Conservation (phyloP, 768 basidiomycete species). For the Lactifluus echinatus region DNA sequence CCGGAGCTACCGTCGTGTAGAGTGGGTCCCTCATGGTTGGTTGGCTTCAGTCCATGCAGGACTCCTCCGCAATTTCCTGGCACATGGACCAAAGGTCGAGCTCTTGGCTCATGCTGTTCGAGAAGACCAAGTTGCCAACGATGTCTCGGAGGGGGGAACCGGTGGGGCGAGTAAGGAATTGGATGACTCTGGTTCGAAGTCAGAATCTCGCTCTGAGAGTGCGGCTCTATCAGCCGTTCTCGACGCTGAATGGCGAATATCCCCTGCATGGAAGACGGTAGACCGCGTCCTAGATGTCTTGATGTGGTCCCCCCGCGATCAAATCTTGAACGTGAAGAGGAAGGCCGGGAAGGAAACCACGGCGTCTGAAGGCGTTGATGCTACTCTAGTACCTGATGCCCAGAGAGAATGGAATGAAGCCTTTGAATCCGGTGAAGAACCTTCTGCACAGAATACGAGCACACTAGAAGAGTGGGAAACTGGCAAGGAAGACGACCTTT, state of each 20-base stretch:
- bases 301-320: slow-evolving; percentile 44
- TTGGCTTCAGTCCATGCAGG: slow-evolving; percentile 53
- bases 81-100: slow-evolving; percentile 56
- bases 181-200: slow-evolving; percentile 7
- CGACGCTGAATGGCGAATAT: slow-evolving; percentile 69
- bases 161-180: slow-evolving; percentile 27
- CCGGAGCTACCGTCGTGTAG: slow-evolving; percentile 65
- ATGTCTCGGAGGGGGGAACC: slow-evolving; percentile 32
- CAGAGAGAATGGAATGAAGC: slow-evolving; percentile 29
- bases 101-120: slow-evolving; percentile 43
- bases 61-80: slow-evolving; percentile 73
- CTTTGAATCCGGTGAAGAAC: slow-evolving; percentile 56
- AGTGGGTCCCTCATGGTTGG: slow-evolving; percentile 96
- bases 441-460: slow-evolving; percentile 43
- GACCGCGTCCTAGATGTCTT: slow-evolving; percentile 84
- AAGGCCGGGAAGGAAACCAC: slow-evolving; percentile 23
- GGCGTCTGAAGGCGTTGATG: slow-evolving; percentile 25
- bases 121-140: slow-evolving; percentile 26
- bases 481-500: slow-evolving; percentile 34
- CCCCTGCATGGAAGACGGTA: slow-evolving; percentile 77
- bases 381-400: slow-evolving; percentile 27
- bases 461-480: slow-evolving; percentile 57
- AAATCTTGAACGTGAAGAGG: slow-evolving; percentile 23
- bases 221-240: slow-evolving; percentile 36
- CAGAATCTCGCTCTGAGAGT: slow-evolving; percentile 16